A percentile compares a stretch with the other conserved stretches of the same genome.
Conservation (phyloP, 306 rosid species). For the Senna tora region DNA sequence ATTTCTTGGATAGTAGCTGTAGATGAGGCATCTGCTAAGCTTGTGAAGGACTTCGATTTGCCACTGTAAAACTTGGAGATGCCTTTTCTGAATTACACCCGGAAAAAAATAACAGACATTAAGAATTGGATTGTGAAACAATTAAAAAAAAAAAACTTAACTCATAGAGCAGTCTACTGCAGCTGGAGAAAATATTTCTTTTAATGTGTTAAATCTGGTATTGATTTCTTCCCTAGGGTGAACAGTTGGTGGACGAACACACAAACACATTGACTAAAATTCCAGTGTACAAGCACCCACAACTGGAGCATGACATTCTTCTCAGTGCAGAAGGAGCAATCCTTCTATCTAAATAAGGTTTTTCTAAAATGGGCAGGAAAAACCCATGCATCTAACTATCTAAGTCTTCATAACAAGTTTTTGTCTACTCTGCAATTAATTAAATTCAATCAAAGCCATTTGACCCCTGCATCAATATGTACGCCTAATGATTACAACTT, state of each 20-base stretch:
- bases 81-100: constrained; percentile 70
- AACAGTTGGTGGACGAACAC: not conserved
- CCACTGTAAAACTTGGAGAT: constrained; percentile 88
- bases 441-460: not conserved
- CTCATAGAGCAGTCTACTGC: not conserved
- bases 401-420: not conserved
- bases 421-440: too few relatives aligned
- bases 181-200: not conserved
- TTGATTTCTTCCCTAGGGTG: not conserved
- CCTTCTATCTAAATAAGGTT: not conserved
- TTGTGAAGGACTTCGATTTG: constrained; percentile 89
- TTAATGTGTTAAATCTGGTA: not conserved
- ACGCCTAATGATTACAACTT: too few relatives aligned
- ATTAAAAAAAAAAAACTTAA: too few relatives aligned
- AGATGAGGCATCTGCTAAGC: constrained; percentile 66
- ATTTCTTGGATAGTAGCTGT: constrained; percentile 56
- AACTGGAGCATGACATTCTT: not conserved
- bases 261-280: not conserved
- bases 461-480: not conserved
- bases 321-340: too few relatives aligned
- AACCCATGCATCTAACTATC: not conserved
- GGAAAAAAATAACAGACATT: not conserved
- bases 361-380: not conserved
- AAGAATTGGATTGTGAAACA: not conserved
- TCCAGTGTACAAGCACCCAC: not conserved